These are phyloP conservation scores for Gossypium gossypioides DNA, from an alignment of 441 rosid species.

Conservation along the genomic window DNA sequence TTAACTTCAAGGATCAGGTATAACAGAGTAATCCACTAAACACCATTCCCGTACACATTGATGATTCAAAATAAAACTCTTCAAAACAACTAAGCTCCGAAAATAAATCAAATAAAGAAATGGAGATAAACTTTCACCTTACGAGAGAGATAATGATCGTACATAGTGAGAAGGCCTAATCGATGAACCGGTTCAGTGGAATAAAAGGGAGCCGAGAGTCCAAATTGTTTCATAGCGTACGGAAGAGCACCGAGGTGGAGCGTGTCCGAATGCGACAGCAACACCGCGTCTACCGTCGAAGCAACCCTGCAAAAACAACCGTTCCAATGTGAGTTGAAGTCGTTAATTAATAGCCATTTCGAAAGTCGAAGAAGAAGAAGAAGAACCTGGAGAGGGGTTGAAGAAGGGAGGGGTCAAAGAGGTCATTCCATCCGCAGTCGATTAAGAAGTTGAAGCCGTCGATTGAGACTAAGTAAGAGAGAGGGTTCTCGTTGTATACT, in stretches of 20 bases:
- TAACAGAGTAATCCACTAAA: not conserved
- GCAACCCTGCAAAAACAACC: constrained; percentile 51
- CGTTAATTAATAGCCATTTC: not conserved
- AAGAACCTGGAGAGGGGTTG: constrained; percentile 68
- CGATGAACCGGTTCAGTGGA: constrained; percentile 80
- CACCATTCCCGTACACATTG: not conserved
- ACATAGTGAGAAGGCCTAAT: constrained; percentile 87
- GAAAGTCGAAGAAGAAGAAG: not conserved
- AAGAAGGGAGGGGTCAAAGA: constrained; percentile 73
- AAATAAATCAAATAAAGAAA: not conserved
- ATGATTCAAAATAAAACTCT: not conserved
- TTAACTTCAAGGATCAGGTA: not conserved
- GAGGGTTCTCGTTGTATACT: constrained; percentile 84
- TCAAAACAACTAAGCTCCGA: not conserved
- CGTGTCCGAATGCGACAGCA: constrained; percentile 83
- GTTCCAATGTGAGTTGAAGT: not conserved
- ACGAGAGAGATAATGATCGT: constrained; percentile 78
- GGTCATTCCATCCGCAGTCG: constrained; percentile 98
- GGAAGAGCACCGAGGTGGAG: constrained; percentile 92
- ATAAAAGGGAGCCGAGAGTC: constrained; percentile 77
- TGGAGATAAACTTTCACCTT: constrained; percentile 36
- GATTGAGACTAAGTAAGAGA: constrained; percentile 75
- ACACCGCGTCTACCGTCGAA: constrained; percentile 74
- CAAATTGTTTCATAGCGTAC: constrained; percentile 76
- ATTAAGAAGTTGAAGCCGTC: constrained; percentile 80